Conservation (phyloP, 768 basidiomycete species). For the Russula olivacea region DNA sequence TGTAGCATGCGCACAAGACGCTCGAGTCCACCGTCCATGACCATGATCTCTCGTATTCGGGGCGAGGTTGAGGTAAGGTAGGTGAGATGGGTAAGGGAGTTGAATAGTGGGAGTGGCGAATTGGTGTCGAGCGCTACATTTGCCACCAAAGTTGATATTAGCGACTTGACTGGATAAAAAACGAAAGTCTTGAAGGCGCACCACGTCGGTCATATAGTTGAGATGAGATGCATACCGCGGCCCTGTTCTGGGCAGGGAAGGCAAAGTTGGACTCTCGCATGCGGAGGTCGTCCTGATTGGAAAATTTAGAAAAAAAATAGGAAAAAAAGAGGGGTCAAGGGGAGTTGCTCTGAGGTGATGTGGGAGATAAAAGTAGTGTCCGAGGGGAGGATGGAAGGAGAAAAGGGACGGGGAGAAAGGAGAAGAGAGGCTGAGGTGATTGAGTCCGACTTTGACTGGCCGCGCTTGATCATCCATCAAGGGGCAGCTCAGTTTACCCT, state of each 20-base stretch:
- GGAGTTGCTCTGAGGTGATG: not conserved
- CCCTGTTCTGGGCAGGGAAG: slow-evolving; percentile 91
- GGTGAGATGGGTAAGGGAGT: slow-evolving; percentile 91
- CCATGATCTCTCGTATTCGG: slow-evolving; percentile 96
- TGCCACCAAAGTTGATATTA: not conserved
- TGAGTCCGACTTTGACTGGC: slow-evolving; percentile 15
- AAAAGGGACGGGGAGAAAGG: not conserved
- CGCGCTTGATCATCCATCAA: slow-evolving; percentile 26
- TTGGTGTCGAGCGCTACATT: slow-evolving; percentile 46
- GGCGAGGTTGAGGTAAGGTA: slow-evolving; percentile 97
- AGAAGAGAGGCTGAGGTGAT: slow-evolving; percentile 7
- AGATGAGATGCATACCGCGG: slow-evolving; percentile 89
- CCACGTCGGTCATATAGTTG: slow-evolving; percentile 94
- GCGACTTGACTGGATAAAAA: not conserved
- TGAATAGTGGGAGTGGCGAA: slow-evolving; percentile 67
- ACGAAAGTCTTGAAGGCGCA: slow-evolving; percentile 36
- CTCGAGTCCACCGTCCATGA: slow-evolving; percentile 95
- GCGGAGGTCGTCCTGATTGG: not conserved
- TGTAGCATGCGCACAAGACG: slow-evolving; percentile 88
- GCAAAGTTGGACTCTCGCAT: slow-evolving; percentile 97
- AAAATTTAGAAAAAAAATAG: not conserved
- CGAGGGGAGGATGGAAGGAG: not conserved
- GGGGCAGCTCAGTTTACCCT: slow-evolving; percentile 6
- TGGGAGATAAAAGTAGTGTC: not conserved
- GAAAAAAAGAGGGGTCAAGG: not conserved